Percentiles rank a stretch among this genome's conserved stretches.
Evolutionary conservation across 495 filamentous ascomycete genomes (phyloP).

Genomic region (Trichoderma erinaceum): DNA sequence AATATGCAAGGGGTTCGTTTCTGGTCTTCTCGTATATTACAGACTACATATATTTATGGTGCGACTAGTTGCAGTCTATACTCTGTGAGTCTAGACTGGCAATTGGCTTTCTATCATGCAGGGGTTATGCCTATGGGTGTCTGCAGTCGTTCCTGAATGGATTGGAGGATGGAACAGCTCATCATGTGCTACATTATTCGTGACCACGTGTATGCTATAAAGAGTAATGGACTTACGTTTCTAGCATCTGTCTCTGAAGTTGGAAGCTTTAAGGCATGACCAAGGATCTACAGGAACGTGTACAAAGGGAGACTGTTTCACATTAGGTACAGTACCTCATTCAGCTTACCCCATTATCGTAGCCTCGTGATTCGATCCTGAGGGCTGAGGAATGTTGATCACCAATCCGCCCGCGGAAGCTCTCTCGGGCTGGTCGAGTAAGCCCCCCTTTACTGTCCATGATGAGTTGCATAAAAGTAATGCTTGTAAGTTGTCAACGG

Average conservation of each 20-base stretch:
- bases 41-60: too few species aligned
- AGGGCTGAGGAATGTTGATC: conserved; percentile 6
- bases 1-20: background rate
- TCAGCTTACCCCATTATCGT: background rate
- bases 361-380: background rate
- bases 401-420: background rate
- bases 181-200: background rate
- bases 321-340: background rate
- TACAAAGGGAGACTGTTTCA: background rate
- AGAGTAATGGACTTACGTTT: background rate
- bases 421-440: background rate
- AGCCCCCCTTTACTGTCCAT: background rate
- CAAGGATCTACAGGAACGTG: background rate
- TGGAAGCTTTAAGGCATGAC: background rate
- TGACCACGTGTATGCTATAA: background rate
- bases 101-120: background rate
- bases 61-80: background rate
- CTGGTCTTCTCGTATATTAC: background rate
- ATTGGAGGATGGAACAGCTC: background rate
- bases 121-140: background rate
- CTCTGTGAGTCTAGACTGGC: background rate
- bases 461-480: conserved; percentile 1
- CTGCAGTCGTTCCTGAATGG: background rate
- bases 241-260: background rate
- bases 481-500: background rate